Conservation (phyloP, 768 basidiomycete species). For the Psilocybe cyanescens region DNA sequence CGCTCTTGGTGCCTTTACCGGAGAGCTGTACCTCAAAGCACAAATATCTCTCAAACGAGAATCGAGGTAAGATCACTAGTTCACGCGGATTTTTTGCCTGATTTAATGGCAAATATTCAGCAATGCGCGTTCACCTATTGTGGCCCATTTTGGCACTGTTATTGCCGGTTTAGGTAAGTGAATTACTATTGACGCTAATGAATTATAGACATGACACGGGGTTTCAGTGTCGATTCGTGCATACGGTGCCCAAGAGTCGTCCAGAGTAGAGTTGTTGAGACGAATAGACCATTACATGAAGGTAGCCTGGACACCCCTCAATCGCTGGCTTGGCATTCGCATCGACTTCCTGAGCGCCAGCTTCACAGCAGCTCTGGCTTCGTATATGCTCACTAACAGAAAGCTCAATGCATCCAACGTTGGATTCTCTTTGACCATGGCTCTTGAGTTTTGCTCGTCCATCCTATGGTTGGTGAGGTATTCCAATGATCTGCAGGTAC, state of each 20-base stretch:
- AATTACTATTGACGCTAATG: not conserved
- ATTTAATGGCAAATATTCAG: constrained; percentile 10
- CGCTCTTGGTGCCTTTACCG: constrained; percentile 45
- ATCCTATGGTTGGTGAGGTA: constrained; percentile 53
- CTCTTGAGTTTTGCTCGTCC: constrained; percentile 58
- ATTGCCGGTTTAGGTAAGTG: constrained; percentile 55
- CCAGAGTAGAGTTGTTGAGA: constrained; percentile 45
- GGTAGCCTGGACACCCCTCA: constrained; percentile 48
- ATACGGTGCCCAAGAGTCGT: constrained; percentile 59
- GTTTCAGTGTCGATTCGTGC: constrained; percentile 59
- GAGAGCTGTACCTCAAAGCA: constrained; percentile 44
- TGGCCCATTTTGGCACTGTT: constrained; percentile 46
- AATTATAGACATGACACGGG: not conserved
- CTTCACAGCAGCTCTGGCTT: constrained; percentile 56
- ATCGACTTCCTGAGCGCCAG: constrained; percentile 60
- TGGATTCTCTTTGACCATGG: constrained; percentile 62
- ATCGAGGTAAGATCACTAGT: constrained; percentile 39
- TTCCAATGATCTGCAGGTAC: constrained; percentile 48
- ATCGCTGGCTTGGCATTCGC: constrained; percentile 51
- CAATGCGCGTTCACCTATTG: constrained; percentile 37
- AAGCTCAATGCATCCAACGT: constrained; percentile 37
- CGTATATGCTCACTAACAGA: constrained; percentile 51
- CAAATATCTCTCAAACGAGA: constrained; percentile 51
- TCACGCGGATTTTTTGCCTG: constrained; percentile 8
- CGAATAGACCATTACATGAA: constrained; percentile 58